Percentiles rank a stretch among this genome's conserved stretches.
Conservation (phyloP, 2,329 filamentous ascomycete genomes). For the Colletotrichum lindemuthianum region DNA sequence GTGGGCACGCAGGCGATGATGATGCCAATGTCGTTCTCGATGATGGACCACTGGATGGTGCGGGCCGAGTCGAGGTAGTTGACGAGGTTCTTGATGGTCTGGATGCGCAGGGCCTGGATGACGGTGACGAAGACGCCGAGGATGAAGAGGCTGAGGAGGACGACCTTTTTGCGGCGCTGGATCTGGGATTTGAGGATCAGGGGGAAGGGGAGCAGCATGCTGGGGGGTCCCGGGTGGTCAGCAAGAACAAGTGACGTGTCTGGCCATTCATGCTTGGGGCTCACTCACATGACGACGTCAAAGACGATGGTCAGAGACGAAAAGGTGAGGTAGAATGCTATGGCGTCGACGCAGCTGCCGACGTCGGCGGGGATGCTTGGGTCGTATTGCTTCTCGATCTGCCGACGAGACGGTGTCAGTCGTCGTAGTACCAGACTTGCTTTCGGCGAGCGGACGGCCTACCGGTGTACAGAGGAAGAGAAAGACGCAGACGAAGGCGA, state of each 20-base stretch:
- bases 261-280: not conserved
- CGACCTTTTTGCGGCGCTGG: slow-evolving; percentile 51
- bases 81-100: slow-evolving; percentile 55
- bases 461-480: slow-evolving; percentile 50
- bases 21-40: slow-evolving; percentile 57
- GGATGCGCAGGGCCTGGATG: slow-evolving; percentile 62
- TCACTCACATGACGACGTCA: slow-evolving; percentile 51
- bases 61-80: slow-evolving; percentile 56
- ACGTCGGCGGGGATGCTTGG: slow-evolving; percentile 41
- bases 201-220: slow-evolving; percentile 53
- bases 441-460: not conserved
- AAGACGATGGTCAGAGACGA: slow-evolving; percentile 53
- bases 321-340: slow-evolving; percentile 55
- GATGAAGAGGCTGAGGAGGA: slow-evolving; percentile 54
- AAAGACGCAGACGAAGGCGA: slow-evolving; percentile 50
- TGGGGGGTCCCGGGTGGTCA: slow-evolving; percentile 31
- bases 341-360: slow-evolving; percentile 49
- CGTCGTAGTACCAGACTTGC: accelerated
- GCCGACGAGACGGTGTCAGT: not conserved
- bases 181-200: slow-evolving; percentile 50
- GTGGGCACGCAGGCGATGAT: slow-evolving; percentile 54
- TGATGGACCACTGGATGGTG: slow-evolving; percentile 55
- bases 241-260: not conserved
- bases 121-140: slow-evolving; percentile 62
- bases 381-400: slow-evolving; percentile 53